phyloP scores from a whole-genome alignment of 345 rosid genomes.

The Eutrema yunnanense region DNA sequence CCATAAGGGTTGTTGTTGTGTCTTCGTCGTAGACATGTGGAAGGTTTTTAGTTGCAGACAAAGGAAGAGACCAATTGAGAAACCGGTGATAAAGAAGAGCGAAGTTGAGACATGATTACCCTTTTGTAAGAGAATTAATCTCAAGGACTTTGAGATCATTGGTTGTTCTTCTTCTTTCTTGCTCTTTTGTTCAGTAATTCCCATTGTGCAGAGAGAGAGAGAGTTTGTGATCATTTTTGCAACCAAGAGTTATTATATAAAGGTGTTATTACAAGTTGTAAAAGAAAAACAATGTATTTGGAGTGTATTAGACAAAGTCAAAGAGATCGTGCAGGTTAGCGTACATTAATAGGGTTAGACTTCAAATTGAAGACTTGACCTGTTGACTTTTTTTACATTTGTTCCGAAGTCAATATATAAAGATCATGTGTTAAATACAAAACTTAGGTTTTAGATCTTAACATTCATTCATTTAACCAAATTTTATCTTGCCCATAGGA shows the following conservation, averaged over 20 bases:
- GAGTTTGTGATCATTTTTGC: slow-evolving; percentile 5
- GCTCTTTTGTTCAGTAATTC: background rate
- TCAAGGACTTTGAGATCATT: slow-evolving; percentile 19
- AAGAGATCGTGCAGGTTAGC: background rate
- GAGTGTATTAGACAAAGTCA: slow-evolving; percentile 14
- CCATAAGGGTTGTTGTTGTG: slow-evolving; percentile 21
- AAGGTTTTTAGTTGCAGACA: slow-evolving; percentile 31
- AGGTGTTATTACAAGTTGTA: slow-evolving; percentile 15
- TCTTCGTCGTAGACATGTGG: slow-evolving; percentile 3
- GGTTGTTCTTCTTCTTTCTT: slow-evolving; percentile 24
- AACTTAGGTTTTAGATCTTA: slow-evolving; percentile 13
- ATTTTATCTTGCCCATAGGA: background rate
- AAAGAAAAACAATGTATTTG: slow-evolving; percentile 1
- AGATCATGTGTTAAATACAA: background rate
- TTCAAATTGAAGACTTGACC: slow-evolving; percentile 1
- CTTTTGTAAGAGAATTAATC: background rate
- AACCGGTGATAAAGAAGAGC: slow-evolving; percentile 34
- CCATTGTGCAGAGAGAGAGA: slow-evolving; percentile 7
- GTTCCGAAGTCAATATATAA: background rate
- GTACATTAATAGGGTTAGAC: slow-evolving; percentile 1
- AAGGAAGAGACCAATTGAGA: slow-evolving; percentile 37
- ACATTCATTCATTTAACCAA: background rate
- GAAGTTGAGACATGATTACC: slow-evolving; percentile 6
- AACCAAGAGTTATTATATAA: background rate
- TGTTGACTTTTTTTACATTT: background rate